These are phyloP conservation scores for Extremus antarcticus DNA, from an alignment of 495 filamentous ascomycete species.

Conservation along the genomic window DNA sequence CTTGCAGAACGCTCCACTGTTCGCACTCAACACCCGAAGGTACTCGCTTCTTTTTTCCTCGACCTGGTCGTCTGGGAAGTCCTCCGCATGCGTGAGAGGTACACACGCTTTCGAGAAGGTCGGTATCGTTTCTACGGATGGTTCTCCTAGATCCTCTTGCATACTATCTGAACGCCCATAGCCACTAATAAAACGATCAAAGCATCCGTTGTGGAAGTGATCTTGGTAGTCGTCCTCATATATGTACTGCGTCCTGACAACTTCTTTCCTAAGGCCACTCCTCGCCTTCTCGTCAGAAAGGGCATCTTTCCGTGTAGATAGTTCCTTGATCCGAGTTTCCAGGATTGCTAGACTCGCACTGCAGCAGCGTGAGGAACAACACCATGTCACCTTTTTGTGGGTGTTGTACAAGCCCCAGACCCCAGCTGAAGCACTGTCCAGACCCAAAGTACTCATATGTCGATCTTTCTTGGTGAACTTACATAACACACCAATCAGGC, in stretches of 20 bases:
- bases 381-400: neutral
- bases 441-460: neutral
- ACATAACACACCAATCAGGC: neutral
- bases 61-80: too few relatives aligned
- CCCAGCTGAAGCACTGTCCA: neutral
- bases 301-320: too few relatives aligned
- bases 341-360: neutral
- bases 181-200: neutral
- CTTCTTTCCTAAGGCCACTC: too few relatives aligned
- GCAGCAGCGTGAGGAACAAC: neutral
- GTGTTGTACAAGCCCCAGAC: neutral
- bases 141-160: neutral
- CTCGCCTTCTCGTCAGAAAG: too few relatives aligned
- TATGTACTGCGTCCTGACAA: too few relatives aligned
- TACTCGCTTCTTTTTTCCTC: too few relatives aligned
- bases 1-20: too few relatives aligned
- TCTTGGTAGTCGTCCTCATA: too few relatives aligned
- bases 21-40: too few relatives aligned
- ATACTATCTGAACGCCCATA: neutral
- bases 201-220: neutral
- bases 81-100: too few relatives aligned
- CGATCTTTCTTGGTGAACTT: neutral
- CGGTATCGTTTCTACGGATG: neutral
- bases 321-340: too few relatives aligned
- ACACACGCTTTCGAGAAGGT: too few relatives aligned